phyloP scores from a whole-genome alignment of 306 rosid species.

The Vachellia pachyceras region DNA sequence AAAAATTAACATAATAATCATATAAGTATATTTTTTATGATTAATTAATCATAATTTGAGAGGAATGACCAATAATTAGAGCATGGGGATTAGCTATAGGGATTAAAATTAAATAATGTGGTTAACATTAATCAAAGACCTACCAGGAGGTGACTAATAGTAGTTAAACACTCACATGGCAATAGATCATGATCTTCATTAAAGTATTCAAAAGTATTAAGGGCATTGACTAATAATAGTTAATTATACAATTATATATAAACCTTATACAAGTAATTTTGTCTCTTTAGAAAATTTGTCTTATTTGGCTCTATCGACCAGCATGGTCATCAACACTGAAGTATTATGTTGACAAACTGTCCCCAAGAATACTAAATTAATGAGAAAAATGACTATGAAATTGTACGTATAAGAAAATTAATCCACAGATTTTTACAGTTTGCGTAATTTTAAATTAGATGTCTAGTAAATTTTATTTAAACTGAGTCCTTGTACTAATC shows the following conservation, averaged over 20 bases:
- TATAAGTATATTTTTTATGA: not conserved
- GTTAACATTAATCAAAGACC: not conserved
- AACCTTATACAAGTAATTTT: slow-evolving; percentile 1
- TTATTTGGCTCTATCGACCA: not conserved
- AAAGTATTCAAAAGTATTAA: not conserved
- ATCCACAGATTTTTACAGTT: no score
- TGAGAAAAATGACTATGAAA: not conserved
- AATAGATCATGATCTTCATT: not conserved
- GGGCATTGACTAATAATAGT: not conserved
- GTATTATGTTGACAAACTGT: not conserved
- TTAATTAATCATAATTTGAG: not conserved
- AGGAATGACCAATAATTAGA: slow-evolving; percentile 38
- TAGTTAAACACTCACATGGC: slow-evolving; percentile 35
- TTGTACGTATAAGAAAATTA: no score
- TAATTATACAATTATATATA: not conserved
- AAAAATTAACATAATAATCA: not conserved
- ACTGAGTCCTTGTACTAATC: no score
- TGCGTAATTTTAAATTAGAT: no score
- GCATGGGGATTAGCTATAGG: slow-evolving; percentile 33
- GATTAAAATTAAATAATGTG: not conserved
- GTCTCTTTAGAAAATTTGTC: not conserved
- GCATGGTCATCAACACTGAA: slow-evolving; percentile 3
- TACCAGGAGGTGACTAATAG: slow-evolving; percentile 17
- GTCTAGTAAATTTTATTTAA: no score
- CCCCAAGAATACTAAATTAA: not conserved